Base-by-base conservation (phyloP, 1,139 yeast species). In the Chernovozyma aurita region DNA sequence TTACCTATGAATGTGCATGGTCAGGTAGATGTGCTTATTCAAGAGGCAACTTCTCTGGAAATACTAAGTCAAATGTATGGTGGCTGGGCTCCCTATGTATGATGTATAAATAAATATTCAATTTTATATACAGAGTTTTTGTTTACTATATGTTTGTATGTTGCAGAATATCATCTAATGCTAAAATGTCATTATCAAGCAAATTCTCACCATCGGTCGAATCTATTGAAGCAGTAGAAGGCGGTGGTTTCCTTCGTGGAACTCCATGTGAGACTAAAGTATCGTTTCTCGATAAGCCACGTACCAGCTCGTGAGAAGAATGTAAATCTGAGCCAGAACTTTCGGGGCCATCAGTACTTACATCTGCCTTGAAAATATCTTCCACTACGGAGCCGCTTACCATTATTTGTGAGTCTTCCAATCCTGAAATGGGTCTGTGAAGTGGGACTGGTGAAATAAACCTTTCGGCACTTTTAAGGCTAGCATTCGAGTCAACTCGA, bases 1-100 rank as follows among this genome's bases (percentile, higher is more conserved):
- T 66, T 88, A 32, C 87, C 96, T 0, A 76, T 92, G 66, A 86
- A 95, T 60, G 85, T 90, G 3, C 82, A 85, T 38, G 97, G 97
- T 0, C 97, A 92, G 52, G 96, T 88, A 2, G 97, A 92, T 51
- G 80, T 85, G 24, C 71, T 92, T 40, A 85, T 92, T 33, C 90
- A 85, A 48, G 87, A 85, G 43, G 95, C 98, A 0, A 74, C 85
- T 0, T 80, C 87, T 4, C 65, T 68, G 5, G 85, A 80, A 36
- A 80, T 82, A 44, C 63, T 94, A 36, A 71, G 86, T 22, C 82
- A 74, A 47, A 92, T 94, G 98, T 94, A 87, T 57, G 79, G 85
- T 25, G 99, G 99, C 3, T 92, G 98, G 98, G 76, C 85, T 51
- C 82, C 97, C 2, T 85, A 65, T 45, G 49, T 66, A 12, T 66